Percentiles rank a stretch among this genome's conserved stretches.
Evolutionary conservation across 1,139 yeast genomes (phyloP).

Genomic region (Protomyces inundatus): DNA sequence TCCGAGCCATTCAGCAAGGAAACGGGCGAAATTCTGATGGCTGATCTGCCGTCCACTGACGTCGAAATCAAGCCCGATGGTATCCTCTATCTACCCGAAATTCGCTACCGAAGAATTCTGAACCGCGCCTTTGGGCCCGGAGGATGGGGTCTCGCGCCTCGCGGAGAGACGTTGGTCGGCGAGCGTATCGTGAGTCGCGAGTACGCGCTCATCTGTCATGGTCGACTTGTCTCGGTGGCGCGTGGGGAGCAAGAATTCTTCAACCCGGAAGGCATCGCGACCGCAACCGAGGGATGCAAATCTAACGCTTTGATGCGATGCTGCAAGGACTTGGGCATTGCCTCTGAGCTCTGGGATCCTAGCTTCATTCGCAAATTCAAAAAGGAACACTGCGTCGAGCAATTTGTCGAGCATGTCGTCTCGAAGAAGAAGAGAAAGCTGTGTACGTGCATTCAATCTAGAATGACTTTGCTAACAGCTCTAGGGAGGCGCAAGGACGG

Average conservation of each 20-base stretch:
- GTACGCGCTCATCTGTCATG: constrained; percentile 80
- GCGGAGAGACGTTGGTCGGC: constrained; percentile 77
- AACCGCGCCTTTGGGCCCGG: constrained; percentile 96
- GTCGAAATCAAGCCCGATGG: constrained; percentile 97
- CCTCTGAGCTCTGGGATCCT: constrained; percentile 97
- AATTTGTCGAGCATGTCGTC: constrained; percentile 76
- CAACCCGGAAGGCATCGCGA: constrained; percentile 79
- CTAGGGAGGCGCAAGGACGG: constrained; percentile 72
- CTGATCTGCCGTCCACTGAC: constrained; percentile 60
- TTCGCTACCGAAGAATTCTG: constrained; percentile 81
- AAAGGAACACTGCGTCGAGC: constrained; percentile 67
- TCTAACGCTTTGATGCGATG: constrained; percentile 96
- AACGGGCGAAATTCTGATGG: constrained; percentile 54
- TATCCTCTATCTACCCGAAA: constrained; percentile 82
- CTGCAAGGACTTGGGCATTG: constrained; percentile 93
- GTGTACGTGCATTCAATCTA: constrained; percentile 52
- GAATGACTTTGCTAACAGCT: background rate
- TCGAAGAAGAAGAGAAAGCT: constrained; percentile 81
- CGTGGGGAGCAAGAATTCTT: constrained; percentile 95
- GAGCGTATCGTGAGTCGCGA: constrained; percentile 68
- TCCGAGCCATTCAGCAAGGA: constrained; percentile 62
- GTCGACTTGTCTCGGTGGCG: constrained; percentile 81
- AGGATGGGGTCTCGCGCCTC: constrained; percentile 96
- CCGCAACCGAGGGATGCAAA: constrained; percentile 96
- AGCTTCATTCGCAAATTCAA: constrained; percentile 77